Evolutionary conservation across 495 filamentous ascomycete genomes (phyloP), one percentile per base, ranked within the genome.

Genomic region (Podospora comata): DNA sequence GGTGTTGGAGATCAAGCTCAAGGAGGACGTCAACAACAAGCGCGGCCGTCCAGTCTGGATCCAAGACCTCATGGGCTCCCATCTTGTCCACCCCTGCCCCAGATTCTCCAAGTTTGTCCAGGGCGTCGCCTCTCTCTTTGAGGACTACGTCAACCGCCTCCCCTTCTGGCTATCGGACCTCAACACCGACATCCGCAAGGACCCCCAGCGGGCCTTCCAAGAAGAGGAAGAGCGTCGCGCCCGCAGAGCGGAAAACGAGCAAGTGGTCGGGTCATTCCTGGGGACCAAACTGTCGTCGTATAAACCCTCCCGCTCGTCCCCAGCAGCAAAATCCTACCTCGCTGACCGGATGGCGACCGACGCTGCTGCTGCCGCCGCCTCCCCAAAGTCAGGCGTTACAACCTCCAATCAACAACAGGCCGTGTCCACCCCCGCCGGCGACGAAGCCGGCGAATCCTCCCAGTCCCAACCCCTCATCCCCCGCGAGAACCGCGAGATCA

Each of bases 101-200:
- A 87, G 92, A 26, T 99, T 99, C 80, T 96, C 92, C 55, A 99
- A 99, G 75, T 98, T 98, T 73, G 91, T 94, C 23, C 95, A 99
- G 71, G 95, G 96, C 67, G 88, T 96, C 2, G 93, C 94, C 15
- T 87, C 88, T 53, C 82, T 98, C 7, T 98, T 97, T 73, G 96
- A 98, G 68, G 96, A 98, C 75, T 83, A 96, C 75, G 94, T 99
- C 77, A 98, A 98, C 79, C 92, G 85, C 66, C 88, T 99, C 67
- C 95, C 95, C 4, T 97, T 98, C 84, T 99, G 95, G 95, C 86
- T 97, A 3, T 85, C 89, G 67, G 91, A 94, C 64, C 81, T 97
- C 11, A 94, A 97, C 70, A 92, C 86, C 44, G 95, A 99, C 72
- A 98, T 99, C 72, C 87, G 93, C 64, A 91, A 90, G 71, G 95